A percentile compares a stretch with the other conserved stretches of the same genome.
These are phyloP conservation scores for Amylocarpus encephaloides DNA, from an alignment of 2,329 filamentous ascomycete genomes.

Conservation along the genomic window DNA sequence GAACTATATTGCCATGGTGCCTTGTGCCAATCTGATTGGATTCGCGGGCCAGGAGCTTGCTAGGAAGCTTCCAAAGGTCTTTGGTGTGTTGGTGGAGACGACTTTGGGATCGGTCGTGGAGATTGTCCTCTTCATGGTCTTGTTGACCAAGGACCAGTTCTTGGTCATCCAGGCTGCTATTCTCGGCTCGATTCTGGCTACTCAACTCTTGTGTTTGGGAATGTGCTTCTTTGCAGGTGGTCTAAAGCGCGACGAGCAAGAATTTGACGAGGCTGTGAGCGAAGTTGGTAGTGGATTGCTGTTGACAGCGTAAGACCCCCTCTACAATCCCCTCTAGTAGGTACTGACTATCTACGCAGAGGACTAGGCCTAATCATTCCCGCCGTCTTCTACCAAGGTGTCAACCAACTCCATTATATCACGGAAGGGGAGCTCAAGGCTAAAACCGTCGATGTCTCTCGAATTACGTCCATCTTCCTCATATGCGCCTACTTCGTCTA, in stretches of 20 bases:
- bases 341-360: constrained; percentile 27
- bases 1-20: constrained; percentile 72
- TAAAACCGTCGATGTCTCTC: constrained; percentile 59
- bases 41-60: constrained; percentile 68
- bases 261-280: constrained; percentile 68
- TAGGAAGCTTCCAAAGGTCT: constrained; percentile 68
- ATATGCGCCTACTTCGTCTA: constrained; percentile 62
- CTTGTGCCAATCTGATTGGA: constrained; percentile 67
- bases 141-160: constrained; percentile 51
- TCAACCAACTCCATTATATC: constrained; percentile 50
- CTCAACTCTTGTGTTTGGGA: constrained; percentile 72
- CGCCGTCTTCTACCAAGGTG: constrained; percentile 40
- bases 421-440: constrained; percentile 37
- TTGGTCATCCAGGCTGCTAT: constrained; percentile 77
- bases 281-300: constrained; percentile 74
- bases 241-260: constrained; percentile 58
- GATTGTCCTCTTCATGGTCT: constrained; percentile 74
- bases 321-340: background rate
- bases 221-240: constrained; percentile 76
- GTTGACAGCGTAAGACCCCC: constrained; percentile 63
- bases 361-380: constrained; percentile 42
- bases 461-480: constrained; percentile 63
- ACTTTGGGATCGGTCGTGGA: constrained; percentile 71
- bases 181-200: constrained; percentile 75
- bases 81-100: constrained; percentile 57